Evolutionary conservation across 768 basidiomycete species (phyloP).

Genomic region (Rickenella mellea): DNA sequence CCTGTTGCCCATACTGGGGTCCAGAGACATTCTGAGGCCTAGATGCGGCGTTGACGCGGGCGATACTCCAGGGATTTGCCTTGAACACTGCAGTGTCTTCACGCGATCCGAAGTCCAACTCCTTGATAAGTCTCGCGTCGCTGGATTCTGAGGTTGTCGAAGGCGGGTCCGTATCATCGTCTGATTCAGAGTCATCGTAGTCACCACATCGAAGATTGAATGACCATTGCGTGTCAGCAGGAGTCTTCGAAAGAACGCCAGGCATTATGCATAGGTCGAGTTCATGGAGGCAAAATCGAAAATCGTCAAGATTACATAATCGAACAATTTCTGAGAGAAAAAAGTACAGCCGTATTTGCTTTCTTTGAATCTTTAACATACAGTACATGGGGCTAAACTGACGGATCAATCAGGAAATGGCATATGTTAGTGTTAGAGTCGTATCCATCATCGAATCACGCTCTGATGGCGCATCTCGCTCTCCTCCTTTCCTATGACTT

Average conservation of each 20-base stretch:
- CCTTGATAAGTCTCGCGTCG: conserved; percentile 26
- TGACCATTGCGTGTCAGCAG: not conserved
- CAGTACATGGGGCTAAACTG: too few species aligned
- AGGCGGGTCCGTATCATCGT: conserved; percentile 5
- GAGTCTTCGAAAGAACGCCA: not conserved
- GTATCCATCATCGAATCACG: not conserved
- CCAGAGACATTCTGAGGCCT: too few species aligned
- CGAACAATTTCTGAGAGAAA: too few species aligned
- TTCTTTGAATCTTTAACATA: too few species aligned
- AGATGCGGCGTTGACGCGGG: conserved; percentile 64
- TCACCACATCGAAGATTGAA: not conserved
- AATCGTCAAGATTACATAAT: too few species aligned
- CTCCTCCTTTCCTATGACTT: not conserved
- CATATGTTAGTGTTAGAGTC: too few species aligned
- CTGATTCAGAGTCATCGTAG: conserved; percentile 2
- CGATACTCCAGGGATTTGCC: conserved; percentile 75
- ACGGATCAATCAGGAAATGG: too few species aligned
- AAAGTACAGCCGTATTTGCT: too few species aligned
- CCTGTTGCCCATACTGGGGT: too few species aligned
- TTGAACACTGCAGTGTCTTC: conserved; percentile 56
- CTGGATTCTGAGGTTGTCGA: conserved; percentile 5
- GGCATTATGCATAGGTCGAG: too few species aligned
- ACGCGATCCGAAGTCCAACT: conserved; percentile 52
- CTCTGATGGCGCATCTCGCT: not conserved
- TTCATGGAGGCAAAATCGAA: too few species aligned